These are phyloP conservation scores for Aspergillaceae sp. DNA, from an alignment of 2,329 filamentous ascomycete species.

Conservation along the genomic window DNA sequence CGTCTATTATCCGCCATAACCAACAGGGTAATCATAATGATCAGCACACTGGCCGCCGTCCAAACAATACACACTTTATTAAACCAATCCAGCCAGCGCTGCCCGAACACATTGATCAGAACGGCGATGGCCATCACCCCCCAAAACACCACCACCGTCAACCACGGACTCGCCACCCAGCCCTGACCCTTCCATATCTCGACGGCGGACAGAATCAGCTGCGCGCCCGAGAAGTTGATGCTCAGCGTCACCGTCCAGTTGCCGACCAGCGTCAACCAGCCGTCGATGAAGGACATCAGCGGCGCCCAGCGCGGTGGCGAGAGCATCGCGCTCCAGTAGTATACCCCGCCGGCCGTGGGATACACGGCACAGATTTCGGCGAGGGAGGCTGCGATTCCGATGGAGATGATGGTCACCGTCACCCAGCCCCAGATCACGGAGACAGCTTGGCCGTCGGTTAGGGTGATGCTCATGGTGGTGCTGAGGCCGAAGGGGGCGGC, in stretches of 20 bases:
- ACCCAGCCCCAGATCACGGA: slow-evolving; percentile 65
- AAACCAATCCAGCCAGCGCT: slow-evolving; percentile 56
- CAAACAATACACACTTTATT: slow-evolving; percentile 68
- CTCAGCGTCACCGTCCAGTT: slow-evolving; percentile 61
- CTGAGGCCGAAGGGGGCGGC: slow-evolving; percentile 60
- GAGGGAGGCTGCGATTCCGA: slow-evolving; percentile 56
- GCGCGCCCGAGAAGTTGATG: slow-evolving; percentile 65
- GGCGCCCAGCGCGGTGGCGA: slow-evolving; percentile 57
- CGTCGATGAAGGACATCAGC: slow-evolving; percentile 60
- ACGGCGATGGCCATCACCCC: slow-evolving; percentile 59
- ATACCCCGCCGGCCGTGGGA: slow-evolving; percentile 60
- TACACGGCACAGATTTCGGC: slow-evolving; percentile 63
- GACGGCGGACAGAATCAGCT: slow-evolving; percentile 60
- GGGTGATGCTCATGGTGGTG: slow-evolving; percentile 60
- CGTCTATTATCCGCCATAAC: slow-evolving; percentile 50
- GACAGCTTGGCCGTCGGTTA: slow-evolving; percentile 60
- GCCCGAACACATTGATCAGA: slow-evolving; percentile 55
- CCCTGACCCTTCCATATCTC: slow-evolving; percentile 58
- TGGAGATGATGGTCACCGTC: slow-evolving; percentile 54
- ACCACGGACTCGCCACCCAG: slow-evolving; percentile 58
- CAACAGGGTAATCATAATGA: slow-evolving; percentile 58
- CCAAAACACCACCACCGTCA: slow-evolving; percentile 65
- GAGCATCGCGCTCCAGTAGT: slow-evolving; percentile 64
- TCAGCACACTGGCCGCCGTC: slow-evolving; percentile 57
- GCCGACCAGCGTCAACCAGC: slow-evolving; percentile 63